A percentile compares a stretch with the other conserved stretches of the same genome.
These are phyloP conservation scores for Vitis rotundifolia DNA, from an alignment of 164 flowering plant genomes.

Conservation along the genomic window DNA sequence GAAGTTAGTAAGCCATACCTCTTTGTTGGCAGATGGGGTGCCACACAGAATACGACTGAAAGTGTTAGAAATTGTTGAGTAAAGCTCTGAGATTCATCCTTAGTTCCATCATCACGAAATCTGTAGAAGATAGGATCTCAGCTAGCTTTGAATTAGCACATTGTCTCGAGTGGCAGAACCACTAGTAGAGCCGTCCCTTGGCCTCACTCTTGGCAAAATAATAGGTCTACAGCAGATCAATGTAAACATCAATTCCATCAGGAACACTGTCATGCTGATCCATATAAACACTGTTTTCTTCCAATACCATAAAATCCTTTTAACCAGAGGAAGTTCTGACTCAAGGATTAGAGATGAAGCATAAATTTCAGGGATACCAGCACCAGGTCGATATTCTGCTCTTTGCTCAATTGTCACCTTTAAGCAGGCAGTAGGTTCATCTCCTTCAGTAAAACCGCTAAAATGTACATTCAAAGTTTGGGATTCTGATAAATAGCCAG, in stretches of 20 bases:
- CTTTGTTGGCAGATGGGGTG: no score
- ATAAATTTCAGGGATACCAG: constrained; percentile 85
- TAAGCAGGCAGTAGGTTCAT: constrained; percentile 62
- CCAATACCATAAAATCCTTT: constrained; percentile 80
- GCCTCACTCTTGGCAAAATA: constrained; percentile 55
- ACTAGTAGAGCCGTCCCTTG: constrained; percentile 27
- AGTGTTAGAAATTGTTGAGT: neutral
- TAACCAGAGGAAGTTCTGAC: constrained; percentile 69
- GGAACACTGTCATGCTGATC: constrained; percentile 48
- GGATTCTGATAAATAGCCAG: constrained; percentile 75
- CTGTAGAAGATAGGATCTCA: neutral
- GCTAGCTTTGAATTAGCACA: constrained; percentile 10
- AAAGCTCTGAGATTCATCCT: neutral
- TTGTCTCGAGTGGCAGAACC: constrained; percentile 7
- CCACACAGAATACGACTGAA: neutral
- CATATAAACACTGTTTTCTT: constrained; percentile 66
- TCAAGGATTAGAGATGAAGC: constrained; percentile 58
- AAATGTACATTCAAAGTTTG: constrained; percentile 56
- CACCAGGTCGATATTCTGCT: constrained; percentile 69
- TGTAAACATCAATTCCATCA: constrained; percentile 49
- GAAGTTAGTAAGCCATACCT: neutral
- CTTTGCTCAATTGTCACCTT: constrained; percentile 70
- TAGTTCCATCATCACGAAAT: neutral
- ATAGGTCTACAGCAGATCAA: constrained; percentile 67
- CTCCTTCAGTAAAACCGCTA: constrained; percentile 53